Base-by-base conservation (phyloP, 2,329 filamentous ascomycete genomes). In the Metarhizium rileyi region DNA sequence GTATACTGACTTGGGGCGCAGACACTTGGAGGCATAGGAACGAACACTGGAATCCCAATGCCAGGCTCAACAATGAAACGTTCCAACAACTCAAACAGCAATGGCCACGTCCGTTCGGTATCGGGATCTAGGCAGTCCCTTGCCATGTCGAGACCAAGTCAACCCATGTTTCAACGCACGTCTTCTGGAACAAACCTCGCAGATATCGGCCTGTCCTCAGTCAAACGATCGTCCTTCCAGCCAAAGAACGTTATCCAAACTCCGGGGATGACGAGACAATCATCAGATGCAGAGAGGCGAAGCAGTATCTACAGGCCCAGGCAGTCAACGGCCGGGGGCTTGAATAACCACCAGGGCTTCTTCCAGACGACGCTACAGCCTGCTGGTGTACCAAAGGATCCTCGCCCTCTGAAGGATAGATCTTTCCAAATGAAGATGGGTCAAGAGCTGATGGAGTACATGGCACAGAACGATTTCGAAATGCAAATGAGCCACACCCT, bases 401-500 rank as follows among this genome's bases (percentile, higher is more conserved):
- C 93, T 1, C 81, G 94, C 50, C 87, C 90, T 14, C 72, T 97
- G 48, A 87, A 84, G 62, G 89, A 97, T 62, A 77, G 87, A 35
- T 77, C 78, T 22, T 95, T 86, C 58, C 87, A 94, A 63, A 77
- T 81, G 27, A 81, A 84, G 50, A 90, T 98, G 66, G 88, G 86
- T 7, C 86, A 93, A 58, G 90, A 98, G 61, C 70, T 98, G 49
- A 72, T 95, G 56, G 93, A 98, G 57, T 98, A 95, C 63, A 77
- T 98, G 63, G 84, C 88, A 1, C 84, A 90, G 50, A 85, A 96
- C 66, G 95, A 96, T 63, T 98, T 97, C 61, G 93, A 98, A 68
- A 83, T 96, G 77, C 90, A 97, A 59, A 95, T 94, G 84, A 96
- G 95, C 69, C 87, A 97, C 65, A 85, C 83, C 1, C 74, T 98